Base-by-base conservation (phyloP, 495 filamentous ascomycete species). In the Cercophora sp. region DNA sequence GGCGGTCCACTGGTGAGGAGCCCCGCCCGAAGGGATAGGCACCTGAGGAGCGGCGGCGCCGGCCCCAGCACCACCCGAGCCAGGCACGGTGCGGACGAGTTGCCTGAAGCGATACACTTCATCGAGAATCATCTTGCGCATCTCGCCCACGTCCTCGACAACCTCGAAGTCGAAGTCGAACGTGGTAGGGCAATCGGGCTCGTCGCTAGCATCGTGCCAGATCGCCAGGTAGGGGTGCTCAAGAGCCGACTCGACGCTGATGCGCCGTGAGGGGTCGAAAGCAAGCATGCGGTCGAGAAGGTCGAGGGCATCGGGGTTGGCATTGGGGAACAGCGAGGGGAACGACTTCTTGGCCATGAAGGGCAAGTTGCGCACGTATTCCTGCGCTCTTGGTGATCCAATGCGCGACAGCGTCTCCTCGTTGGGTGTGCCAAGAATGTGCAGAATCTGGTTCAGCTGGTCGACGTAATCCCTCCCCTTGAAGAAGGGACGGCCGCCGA, bases 101-200 rank as follows among this genome's bases (percentile, higher is more conserved):
- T 79, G 63, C 63, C 93, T 80, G 80, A 98, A 98, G 50, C 82
- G 77, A 56, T 82, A 72, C 8, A 97, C 94, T 66, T 98, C 93
- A 19, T 91, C 86, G 54, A 96, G 78, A 59, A 98, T 98, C 93
- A 97, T 96, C 73, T 86, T 84, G 59, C 91, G 85, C 93, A 98
- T 97, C 60, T 96, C 87, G 29, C 66, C 72, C 31, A 97, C 88
- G 35, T 96, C 91, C 19, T 98, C 92, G 16, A 96, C 84, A 27
- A 95, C 84, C 66, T 98, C 93, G 62, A 98, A 98, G 70, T 89
- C 87, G 77, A 98, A 98, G 77, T 97, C 91, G 73, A 98, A 98
- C 27, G 91, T 89, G 5, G 83, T 85, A 0, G 91, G 91, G 73
- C 92, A 96, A 52, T 82, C 79, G 2, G 94, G 93, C 78, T 98